These are phyloP conservation scores for Teratosphaeria gauchensis DNA, from an alignment of 2,329 filamentous ascomycete genomes.

Conservation along the genomic window DNA sequence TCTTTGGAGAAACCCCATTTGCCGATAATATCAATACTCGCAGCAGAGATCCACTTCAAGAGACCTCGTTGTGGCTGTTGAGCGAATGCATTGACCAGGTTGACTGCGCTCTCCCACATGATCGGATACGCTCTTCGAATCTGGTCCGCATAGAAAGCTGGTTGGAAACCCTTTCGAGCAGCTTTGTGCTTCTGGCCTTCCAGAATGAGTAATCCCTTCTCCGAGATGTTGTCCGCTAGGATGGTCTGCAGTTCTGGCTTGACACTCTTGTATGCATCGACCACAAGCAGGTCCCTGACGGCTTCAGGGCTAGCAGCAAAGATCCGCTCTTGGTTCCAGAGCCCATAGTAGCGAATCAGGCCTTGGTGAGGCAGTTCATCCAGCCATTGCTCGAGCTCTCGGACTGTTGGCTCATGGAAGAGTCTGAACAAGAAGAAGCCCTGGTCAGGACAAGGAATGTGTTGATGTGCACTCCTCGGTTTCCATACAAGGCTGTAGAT, in stretches of 20 bases:
- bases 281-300: background rate
- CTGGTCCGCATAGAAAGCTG: background rate
- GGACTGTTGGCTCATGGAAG: background rate
- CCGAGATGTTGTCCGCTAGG: background rate
- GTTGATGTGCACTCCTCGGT: background rate
- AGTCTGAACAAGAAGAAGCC: background rate
- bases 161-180: background rate
- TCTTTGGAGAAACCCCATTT: background rate
- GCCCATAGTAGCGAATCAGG: background rate
- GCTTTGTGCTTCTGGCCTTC: background rate
- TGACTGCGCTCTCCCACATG: background rate
- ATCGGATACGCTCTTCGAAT: background rate
- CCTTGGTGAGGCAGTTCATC: background rate
- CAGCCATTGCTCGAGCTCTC: background rate
- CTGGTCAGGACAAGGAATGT: background rate
- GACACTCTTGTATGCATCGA: background rate
- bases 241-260: background rate
- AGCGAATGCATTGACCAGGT: background rate
- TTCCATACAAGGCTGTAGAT: background rate
- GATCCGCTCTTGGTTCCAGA: background rate
- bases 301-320: background rate
- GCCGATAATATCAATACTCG: background rate
- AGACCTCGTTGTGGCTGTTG: background rate
- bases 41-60: background rate
- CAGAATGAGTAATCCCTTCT: background rate